Conservation (phyloP, 192 early-diverging fungal species). For the Phlyctochytrium arcticum region DNA sequence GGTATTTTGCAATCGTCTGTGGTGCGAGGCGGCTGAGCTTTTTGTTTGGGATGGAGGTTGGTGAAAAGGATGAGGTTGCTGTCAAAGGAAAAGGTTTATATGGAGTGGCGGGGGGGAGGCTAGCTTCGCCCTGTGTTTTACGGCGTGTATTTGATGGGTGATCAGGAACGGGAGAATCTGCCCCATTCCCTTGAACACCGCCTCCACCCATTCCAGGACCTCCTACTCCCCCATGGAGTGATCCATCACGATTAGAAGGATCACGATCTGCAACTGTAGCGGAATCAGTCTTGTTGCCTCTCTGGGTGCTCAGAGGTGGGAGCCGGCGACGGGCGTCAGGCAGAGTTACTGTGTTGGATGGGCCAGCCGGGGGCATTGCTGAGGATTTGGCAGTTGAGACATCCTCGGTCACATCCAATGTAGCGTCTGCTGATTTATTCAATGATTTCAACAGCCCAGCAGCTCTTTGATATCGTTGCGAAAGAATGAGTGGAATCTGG, state of each 20-base stretch:
- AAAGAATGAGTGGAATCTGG: slow-evolving; percentile 1
- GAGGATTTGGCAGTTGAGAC: neutral
- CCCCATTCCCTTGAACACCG: neutral
- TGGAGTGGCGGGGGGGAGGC: neutral
- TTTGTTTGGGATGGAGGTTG: slow-evolving; percentile 8
- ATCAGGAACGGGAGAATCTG: neutral
- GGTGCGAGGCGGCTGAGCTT: slow-evolving; percentile 27
- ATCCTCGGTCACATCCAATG: neutral
- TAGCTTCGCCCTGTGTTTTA: neutral
- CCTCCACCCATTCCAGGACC: slow-evolving; percentile 1
- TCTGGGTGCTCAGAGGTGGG: too few species aligned
- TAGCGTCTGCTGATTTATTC: neutral
- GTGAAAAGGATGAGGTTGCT: slow-evolving; percentile 31
- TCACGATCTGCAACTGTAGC: too few species aligned
- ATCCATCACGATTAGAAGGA: too few species aligned
- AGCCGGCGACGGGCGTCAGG: too few species aligned
- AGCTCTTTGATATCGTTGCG: neutral
- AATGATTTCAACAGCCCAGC: neutral
- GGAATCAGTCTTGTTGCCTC: too few species aligned
- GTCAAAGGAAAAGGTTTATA: slow-evolving; percentile 43
- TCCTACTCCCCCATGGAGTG: neutral
- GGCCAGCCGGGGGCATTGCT: neutral
- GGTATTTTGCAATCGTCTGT: slow-evolving; percentile 35
- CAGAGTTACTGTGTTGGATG: neutral
- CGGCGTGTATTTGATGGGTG: neutral